Conservation (phyloP, 345 rosid genomes). For the Eutrema heterophyllum region DNA sequence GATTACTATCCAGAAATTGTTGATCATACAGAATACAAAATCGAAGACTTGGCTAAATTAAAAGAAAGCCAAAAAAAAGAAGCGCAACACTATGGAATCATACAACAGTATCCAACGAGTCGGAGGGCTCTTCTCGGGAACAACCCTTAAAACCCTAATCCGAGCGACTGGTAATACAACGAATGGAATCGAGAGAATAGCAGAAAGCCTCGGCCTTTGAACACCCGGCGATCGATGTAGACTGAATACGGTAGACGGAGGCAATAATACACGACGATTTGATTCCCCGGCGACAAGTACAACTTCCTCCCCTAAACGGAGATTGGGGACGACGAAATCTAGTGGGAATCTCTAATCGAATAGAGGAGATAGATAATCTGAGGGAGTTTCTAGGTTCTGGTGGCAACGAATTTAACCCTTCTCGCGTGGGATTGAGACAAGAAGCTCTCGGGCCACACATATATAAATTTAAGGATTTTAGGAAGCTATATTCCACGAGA, state of each 20-base stretch:
- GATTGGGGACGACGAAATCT: neutral
- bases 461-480: neutral
- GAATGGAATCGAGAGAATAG: neutral
- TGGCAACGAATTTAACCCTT: constrained; percentile 8
- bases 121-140: constrained; percentile 6
- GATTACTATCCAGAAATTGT: constrained; percentile 28
- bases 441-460: constrained; percentile 18
- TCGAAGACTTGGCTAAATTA: neutral
- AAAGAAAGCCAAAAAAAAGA: constrained; percentile 4
- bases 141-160: constrained; percentile 27
- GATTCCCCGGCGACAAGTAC: constrained; percentile 2
- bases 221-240: constrained; percentile 3
- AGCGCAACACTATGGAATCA: constrained; percentile 12
- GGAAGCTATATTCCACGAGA: neutral
- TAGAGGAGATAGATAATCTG: neutral
- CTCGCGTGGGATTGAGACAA: constrained; percentile 10
- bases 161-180: constrained; percentile 19
- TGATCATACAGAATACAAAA: constrained; percentile 33
- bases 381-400: constrained; percentile 16
- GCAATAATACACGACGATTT: neutral
- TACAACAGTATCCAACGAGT: constrained; percentile 22
- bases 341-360: neutral
- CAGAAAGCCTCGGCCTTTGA: constrained; percentile 20
- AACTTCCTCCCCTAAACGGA: neutral
- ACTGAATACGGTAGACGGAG: neutral